Conservation (phyloP, 2,329 filamentous ascomycete genomes). For the Claviceps humidiphila region DNA sequence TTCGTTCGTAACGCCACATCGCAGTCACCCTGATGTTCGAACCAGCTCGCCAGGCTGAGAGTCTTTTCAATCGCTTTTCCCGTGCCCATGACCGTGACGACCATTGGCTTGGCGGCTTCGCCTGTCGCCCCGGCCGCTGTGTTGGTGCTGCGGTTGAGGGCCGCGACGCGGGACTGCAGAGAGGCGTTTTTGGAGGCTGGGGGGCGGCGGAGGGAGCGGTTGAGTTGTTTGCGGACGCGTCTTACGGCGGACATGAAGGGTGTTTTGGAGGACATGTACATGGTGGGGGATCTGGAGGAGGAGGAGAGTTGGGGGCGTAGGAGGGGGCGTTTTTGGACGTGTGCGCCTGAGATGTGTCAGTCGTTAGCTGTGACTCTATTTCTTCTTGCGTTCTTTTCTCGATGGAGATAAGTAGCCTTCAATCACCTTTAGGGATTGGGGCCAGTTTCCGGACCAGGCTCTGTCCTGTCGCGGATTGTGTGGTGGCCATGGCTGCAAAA, state of each 20-base stretch:
- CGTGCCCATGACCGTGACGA: conserved; percentile 49
- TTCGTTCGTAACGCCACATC: conserved; percentile 46
- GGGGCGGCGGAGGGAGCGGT: conserved; percentile 31
- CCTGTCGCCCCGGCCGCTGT: conserved; percentile 9
- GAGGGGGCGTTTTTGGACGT: conserved; percentile 36
- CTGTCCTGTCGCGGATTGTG: not conserved
- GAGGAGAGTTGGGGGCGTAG: conserved; percentile 26
- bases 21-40: conserved; percentile 47
- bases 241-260: conserved; percentile 57
- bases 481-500: not conserved
- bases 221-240: conserved; percentile 50
- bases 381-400: not conserved
- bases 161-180: conserved; percentile 32
- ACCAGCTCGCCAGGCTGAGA: conserved; percentile 49
- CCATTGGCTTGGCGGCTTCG: not conserved
- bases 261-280: conserved; percentile 53
- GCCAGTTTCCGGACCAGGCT: not conserved
- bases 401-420: not conserved
- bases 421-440: conserved; percentile 4
- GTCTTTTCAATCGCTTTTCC: conserved; percentile 54
- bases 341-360: conserved; percentile 25
- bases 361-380: not conserved
- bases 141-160: conserved; percentile 22
- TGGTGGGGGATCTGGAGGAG: conserved; percentile 30
- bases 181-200: conserved; percentile 35